Base-by-base conservation (phyloP, 1,139 yeast species). In the Nakaseomyces glabratus region DNA sequence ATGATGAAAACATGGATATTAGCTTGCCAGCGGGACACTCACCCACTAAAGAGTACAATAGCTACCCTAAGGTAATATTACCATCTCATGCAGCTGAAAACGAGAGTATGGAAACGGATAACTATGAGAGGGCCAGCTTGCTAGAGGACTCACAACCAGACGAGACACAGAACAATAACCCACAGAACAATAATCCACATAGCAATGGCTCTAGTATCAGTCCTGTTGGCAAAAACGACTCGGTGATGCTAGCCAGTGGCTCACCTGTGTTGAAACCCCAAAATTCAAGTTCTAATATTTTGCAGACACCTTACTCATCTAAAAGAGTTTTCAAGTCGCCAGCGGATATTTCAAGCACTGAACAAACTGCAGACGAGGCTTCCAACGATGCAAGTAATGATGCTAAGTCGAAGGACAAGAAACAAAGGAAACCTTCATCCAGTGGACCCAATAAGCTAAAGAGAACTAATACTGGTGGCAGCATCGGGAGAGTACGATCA, bases 41-140 rank as follows among this genome's bases (percentile, higher is more conserved):
- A 11, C 34, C 17, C n/a, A 8, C 23, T 6, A 22, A 28, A 11
- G 21, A 25, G 21, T 20, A 28, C 15, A 28, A 25, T 17, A 20
- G 21, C 14, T 50, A 43, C 28, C 53, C 55, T 11, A 46, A 49
- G 21, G 48, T 52, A 1, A 48, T 52, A 19, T 39, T 52, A 22
- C 57, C 56, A 16, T 52, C 56, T 6, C 51, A 46, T 28, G 17
- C 30, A 14, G 4, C 18, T 14, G 30, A 26, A 19, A 9, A 19
- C 6, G 6, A 6, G 6, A 6, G 8, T 9, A 15, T 11, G 16
- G n/a, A 16, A 4, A 7, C 20, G 4, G 20, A 24, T 8, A 20
- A 7, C 12, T 24, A 15, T n/a, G 20, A 15, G 8, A 14, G 16
- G 5, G 20, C 9, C 14, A 15, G 3, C 7, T 18, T 9, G n/a